phyloP scores from a whole-genome alignment of 495 filamentous ascomycete genomes.

The Neurospora sp. region DNA sequence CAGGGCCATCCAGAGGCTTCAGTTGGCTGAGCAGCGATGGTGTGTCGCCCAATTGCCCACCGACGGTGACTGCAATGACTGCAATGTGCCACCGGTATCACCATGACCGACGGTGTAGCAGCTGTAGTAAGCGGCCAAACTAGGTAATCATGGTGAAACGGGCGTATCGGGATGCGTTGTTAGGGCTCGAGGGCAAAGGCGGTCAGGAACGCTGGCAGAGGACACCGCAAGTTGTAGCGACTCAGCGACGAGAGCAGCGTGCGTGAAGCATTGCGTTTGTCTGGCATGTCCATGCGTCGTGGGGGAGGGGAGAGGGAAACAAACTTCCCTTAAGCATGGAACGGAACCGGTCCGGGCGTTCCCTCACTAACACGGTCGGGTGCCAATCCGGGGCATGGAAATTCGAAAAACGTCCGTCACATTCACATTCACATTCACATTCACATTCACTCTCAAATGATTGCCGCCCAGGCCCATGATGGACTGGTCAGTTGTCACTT shows the following conservation, averaged over 20 bases:
- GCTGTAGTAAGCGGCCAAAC: neutral
- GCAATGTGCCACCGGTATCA: neutral
- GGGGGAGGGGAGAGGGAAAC: conserved; percentile 5
- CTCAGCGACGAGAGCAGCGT: neutral
- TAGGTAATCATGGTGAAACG: conserved; percentile 1
- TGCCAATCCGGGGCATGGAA: conserved; percentile 14
- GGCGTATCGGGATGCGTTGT: conserved; percentile 2
- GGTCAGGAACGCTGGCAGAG: neutral
- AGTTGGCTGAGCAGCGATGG: neutral
- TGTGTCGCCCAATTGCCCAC: neutral
- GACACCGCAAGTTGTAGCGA: conserved; percentile 20
- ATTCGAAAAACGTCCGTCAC: conserved; percentile 4
- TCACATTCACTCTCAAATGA: neutral
- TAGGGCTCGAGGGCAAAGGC: conserved; percentile 5
- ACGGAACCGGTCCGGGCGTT: neutral
- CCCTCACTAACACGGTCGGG: neutral
- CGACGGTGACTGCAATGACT: neutral
- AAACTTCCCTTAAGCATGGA: neutral
- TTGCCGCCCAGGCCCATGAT: neutral
- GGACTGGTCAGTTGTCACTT: neutral
- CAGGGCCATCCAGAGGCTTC: neutral
- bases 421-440: neutral
- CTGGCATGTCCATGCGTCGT: conserved; percentile 14
- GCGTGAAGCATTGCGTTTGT: neutral
- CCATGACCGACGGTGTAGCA: neutral